Conservation (phyloP, 495 filamentous ascomycete genomes). For the Neurospora hispaniola region DNA sequence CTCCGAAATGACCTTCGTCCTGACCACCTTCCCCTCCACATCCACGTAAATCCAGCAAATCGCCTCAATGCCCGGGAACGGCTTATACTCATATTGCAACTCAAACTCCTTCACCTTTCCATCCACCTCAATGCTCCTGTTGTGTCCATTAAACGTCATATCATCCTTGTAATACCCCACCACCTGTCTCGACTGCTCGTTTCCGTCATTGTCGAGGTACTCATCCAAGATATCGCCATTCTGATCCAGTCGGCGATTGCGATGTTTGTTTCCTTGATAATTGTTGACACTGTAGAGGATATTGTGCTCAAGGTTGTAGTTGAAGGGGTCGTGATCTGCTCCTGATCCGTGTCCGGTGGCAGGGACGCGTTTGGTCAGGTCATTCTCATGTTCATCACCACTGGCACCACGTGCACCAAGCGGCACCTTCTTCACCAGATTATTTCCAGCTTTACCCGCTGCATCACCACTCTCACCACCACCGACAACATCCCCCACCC, state of each 20-base stretch:
- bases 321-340: constrained; percentile 17
- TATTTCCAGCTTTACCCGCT: background rate
- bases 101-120: constrained; percentile 33
- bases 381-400: no score
- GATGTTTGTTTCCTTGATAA: constrained; percentile 43
- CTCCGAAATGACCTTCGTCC: constrained; percentile 42
- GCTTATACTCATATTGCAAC: constrained; percentile 41
- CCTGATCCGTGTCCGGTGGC: background rate
- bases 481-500: constrained; percentile 20
- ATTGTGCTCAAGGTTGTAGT: constrained; percentile 36
- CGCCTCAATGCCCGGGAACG: constrained; percentile 39
- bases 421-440: background rate
- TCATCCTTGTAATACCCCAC: constrained; percentile 39
- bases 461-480: background rate
- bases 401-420: background rate
- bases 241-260: constrained; percentile 44
- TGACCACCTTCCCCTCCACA: constrained; percentile 31
- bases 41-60: constrained; percentile 39
- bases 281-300: constrained; percentile 47
- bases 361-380: constrained; percentile 13
- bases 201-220: constrained; percentile 42
- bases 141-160: constrained; percentile 45
- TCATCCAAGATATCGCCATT: constrained; percentile 43
- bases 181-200: constrained; percentile 22
- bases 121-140: constrained; percentile 32